These are phyloP conservation scores for Inga oerstediana DNA, from an alignment of 306 rosid species.

Conservation along the genomic window DNA sequence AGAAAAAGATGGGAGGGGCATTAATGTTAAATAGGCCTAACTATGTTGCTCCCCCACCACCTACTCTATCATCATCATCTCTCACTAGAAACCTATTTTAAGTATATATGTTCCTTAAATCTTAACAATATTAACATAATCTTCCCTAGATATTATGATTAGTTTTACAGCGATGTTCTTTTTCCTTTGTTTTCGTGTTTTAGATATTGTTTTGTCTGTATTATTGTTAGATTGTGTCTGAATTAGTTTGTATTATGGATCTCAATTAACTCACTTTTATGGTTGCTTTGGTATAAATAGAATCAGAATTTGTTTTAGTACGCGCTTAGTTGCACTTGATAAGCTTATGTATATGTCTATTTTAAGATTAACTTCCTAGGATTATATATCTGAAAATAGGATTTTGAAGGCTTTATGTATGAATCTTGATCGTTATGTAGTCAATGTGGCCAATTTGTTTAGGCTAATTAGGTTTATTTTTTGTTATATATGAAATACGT, in stretches of 20 bases:
- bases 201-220: not conserved
- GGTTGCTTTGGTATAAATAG: not conserved
- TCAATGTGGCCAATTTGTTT: not conserved
- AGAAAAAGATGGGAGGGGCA: conserved; percentile 35
- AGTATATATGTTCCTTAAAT: not conserved
- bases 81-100: conserved; percentile 14
- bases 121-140: conserved; percentile 4
- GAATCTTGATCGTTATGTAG: not conserved
- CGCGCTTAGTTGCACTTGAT: not conserved
- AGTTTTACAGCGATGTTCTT: not conserved
- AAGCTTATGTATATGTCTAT: not conserved
- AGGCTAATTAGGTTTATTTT: not conserved
- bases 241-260: not conserved
- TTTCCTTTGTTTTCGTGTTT: not conserved
- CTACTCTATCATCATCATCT: conserved; percentile 35
- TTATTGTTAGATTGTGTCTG: not conserved
- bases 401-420: not conserved
- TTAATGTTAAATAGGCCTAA: conserved; percentile 42
- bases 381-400: not conserved
- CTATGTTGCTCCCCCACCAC: conserved; percentile 12
- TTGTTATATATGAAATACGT: not conserved
- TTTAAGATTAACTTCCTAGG: not conserved
- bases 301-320: not conserved
- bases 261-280: not conserved
- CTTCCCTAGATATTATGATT: not conserved